These are phyloP conservation scores for Globisporangium okanoganense DNA, from an alignment of 352 stramenopile genomes.

Conservation along the genomic window DNA sequence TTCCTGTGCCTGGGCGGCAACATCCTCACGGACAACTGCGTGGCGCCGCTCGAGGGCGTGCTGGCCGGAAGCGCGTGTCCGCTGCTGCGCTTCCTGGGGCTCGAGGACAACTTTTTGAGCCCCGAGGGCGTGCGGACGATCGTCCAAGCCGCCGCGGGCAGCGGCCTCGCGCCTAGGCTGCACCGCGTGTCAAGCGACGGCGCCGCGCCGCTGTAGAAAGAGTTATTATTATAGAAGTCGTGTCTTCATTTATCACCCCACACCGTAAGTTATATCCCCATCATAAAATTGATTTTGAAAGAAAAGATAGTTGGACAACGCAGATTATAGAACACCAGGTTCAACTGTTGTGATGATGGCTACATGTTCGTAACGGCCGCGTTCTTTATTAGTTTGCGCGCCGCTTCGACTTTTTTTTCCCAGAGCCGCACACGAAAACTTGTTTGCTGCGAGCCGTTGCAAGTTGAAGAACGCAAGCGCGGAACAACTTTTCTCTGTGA, in stretches of 20 bases:
- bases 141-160: constrained; percentile 44
- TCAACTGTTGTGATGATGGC: too few relatives aligned
- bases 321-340: not conserved
- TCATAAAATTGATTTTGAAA: not conserved
- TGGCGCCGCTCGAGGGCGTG: constrained; percentile 39
- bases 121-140: constrained; percentile 55
- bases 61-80: constrained; percentile 33
- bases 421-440: not conserved
- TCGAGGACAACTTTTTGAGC: constrained; percentile 83
- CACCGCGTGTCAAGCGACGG: constrained; percentile 50
- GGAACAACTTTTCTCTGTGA: constrained; percentile 5
- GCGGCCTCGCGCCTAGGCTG: constrained; percentile 38
- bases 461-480: constrained; percentile 5
- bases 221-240: not conserved
- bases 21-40: constrained; percentile 78
- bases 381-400: not conserved
- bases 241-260: constrained; percentile 1
- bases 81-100: constrained; percentile 58
- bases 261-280: not conserved
- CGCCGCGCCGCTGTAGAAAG: not conserved
- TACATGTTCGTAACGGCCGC: not conserved
- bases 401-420: not conserved
- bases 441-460: not conserved
- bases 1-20: constrained; percentile 79
- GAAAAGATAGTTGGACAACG: not conserved